Conservation (phyloP, 73 alveolate genomes). For the Blepharisma japonicum region DNA sequence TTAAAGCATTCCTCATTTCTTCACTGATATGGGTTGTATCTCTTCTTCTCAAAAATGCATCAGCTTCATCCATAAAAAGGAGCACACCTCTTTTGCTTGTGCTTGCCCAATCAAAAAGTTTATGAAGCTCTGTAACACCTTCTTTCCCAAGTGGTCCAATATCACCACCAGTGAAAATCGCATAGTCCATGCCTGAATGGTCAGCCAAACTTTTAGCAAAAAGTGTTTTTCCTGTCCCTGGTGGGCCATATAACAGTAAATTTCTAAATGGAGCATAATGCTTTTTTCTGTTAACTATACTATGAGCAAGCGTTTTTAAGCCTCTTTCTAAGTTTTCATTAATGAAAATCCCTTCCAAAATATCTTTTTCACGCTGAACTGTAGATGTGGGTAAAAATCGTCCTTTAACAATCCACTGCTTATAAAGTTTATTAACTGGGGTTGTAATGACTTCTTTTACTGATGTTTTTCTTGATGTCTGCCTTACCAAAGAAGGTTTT, state of each 20-base stretch:
- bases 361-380: conserved; percentile 52
- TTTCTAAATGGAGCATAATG: conserved; percentile 76
- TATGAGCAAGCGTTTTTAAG: conserved; percentile 60
- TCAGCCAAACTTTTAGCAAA: conserved; percentile 80
- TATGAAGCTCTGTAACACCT: conserved; percentile 64
- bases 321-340: conserved; percentile 54
- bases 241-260: conserved; percentile 89
- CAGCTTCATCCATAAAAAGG: conserved; percentile 61
- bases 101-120: conserved; percentile 86
- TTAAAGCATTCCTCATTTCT: conserved; percentile 58
- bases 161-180: conserved; percentile 89
- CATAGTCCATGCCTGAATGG: conserved; percentile 74
- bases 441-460: conserved; percentile 27
- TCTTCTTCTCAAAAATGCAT: conserved; percentile 82
- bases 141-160: conserved; percentile 84
- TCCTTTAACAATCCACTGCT: conserved; percentile 14
- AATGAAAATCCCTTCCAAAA: conserved; percentile 68
- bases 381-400: conserved; percentile 32
- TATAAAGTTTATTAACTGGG: conserved; percentile 27
- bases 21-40: conserved; percentile 48
- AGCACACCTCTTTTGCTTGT: conserved; percentile 56
- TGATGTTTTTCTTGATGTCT: conserved; percentile 62
- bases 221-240: conserved; percentile 93
- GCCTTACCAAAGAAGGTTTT: conserved; percentile 76
- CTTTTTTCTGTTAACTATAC: conserved; percentile 59